Base-by-base conservation (phyloP, 495 filamentous ascomycete genomes). In the Pseudoneurospora amorphoporcata region DNA sequence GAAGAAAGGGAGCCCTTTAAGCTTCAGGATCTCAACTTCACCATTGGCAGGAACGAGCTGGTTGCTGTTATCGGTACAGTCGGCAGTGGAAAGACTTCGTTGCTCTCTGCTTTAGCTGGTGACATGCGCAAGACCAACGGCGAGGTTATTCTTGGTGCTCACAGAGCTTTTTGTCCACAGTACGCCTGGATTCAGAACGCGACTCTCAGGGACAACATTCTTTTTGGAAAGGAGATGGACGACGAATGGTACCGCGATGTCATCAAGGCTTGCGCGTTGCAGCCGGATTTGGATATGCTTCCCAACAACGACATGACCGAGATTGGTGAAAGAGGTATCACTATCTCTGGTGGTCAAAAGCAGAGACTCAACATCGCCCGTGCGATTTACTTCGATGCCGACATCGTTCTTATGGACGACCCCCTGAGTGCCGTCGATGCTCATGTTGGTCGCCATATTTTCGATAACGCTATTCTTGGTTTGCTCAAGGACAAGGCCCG, bases 151-250 rank as follows among this genome's bases (percentile, higher is more conserved):
- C 83, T 97, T 70, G 93, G 94, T 68, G 92, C 92, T 2, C 88
- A 88, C 2, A 83, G 94, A 69, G 92, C 94, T 0, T 97, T 96
- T 75, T 99, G 95, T 76, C 94, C 95, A 0, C 95, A 99, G 77
- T 97, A 95, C 77, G 92, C 95, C 4, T 99, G 95, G 95, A 98
- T 99, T 68, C 94, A 98, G 77, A 99, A 98, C 76, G 84, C 93
- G 0, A 91, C 90, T 16, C 90, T 98, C 6, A 89, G 86, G 72
- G 87, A 97, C 70, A 99, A 99, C 75, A 95, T 99, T 71, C 78
- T 96, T 2, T 98, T 99, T 75, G 95, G 95, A 2, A 93, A 92
- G 76, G 88, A 94, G 0, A 89, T 89, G 83, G 83, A 93, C 53
- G 81, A 79, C 37, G 76, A 81, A 0, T 93, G 91, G 91, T 92